Evolutionary conservation across 2,329 filamentous ascomycete species (phyloP).

Genomic region (Fusarium concolor): DNA sequence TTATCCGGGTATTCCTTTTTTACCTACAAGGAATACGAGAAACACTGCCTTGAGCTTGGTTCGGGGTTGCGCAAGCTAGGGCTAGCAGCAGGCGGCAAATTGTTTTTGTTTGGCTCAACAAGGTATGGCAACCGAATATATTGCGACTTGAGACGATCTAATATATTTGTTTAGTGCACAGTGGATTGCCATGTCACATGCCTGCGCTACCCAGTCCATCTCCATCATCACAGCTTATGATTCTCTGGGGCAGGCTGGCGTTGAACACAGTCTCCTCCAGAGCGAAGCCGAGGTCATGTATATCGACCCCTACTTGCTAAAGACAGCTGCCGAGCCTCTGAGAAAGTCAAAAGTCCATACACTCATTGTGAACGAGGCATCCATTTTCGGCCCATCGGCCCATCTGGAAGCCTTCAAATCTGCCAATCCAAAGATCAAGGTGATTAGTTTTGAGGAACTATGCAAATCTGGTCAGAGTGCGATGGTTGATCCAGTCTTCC

Average conservation of each 20-base stretch:
- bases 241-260: conserved; percentile 84
- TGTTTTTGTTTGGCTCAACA: conserved; percentile 86
- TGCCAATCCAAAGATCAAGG: conserved; percentile 63
- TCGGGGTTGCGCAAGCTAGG: conserved; percentile 80
- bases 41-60: conserved; percentile 74
- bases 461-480: conserved; percentile 70
- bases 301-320: conserved; percentile 81
- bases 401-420: conserved; percentile 67
- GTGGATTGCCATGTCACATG: conserved; percentile 86
- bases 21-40: conserved; percentile 83
- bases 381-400: conserved; percentile 61
- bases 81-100: conserved; percentile 69
- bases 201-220: conserved; percentile 84
- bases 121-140: conserved; percentile 61
- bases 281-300: conserved; percentile 86
- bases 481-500: conserved; percentile 75
- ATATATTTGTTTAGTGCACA: conserved; percentile 65
- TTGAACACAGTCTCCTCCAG: conserved; percentile 88
- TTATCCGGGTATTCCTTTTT: conserved; percentile 79
- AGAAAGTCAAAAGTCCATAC: conserved; percentile 66
- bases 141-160: not conserved
- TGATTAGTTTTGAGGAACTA: conserved; percentile 66
- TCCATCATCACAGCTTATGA: conserved; percentile 95
- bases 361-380: conserved; percentile 71
- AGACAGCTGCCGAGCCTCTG: conserved; percentile 67